Evolutionary conservation across 2,329 filamentous ascomycete genomes (phyloP), one percentile per base, ranked within the genome.

Genomic region (Simplicillium sp.): DNA sequence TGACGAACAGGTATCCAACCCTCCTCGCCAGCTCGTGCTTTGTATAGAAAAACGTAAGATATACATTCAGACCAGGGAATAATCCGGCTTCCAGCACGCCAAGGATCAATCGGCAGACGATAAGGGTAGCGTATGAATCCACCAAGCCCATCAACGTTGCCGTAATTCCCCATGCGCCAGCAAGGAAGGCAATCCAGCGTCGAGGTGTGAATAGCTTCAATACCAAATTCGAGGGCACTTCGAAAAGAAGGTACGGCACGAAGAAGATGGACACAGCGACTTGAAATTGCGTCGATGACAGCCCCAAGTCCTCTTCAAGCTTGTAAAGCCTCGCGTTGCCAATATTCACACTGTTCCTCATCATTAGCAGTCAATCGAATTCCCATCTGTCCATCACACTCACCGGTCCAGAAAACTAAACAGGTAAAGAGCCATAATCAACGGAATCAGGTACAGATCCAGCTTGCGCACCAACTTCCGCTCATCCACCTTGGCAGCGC

Each of bases 21-120:
- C 84, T 76, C 34, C 87, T 61, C 4, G 82, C 83, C 2, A 87
- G 71, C 58, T 88, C 84, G 20, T 72, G 70, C 53, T 82, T 83
- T 36, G 77, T 83, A 62, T 88, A 88, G 66, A 86, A 87, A 48
- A 87, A 73, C 0, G 83, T 87, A 14, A 88, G 67, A 49, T 86
- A 86, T 14, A 82, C 61, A 5, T 75, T 79, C 48, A 84, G 61
- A 0, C 82, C 82, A 0, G 83, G 82, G 48, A 86, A 85, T 1
- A 86, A 62, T 0, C 82, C 82, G 1, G 77, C 81, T 59, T 86
- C 82, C 32, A 85, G 70, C 7, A 73, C 66, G 5, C 84, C 84
- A 0, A 88, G 72, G 12, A 87, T 61, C 0, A 88, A 54, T 5
- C 84, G 78, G 47, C 78, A 80, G 6, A 74, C 82, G n/a, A 88